Base-by-base conservation (phyloP, 2,329 filamentous ascomycete species). In the Paecilomyces variotii region DNA sequence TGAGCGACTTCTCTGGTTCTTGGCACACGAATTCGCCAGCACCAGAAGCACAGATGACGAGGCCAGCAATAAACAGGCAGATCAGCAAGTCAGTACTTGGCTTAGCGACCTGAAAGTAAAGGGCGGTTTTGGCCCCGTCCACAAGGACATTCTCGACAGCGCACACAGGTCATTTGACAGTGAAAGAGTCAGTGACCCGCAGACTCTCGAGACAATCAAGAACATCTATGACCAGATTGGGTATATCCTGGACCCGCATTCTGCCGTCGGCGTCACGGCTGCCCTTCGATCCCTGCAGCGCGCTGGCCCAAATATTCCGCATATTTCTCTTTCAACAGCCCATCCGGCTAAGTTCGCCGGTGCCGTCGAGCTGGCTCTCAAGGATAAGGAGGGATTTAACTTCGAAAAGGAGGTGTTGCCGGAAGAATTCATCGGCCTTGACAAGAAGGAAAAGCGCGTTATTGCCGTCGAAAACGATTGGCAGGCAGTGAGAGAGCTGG, bases 341-440 rank as follows among this genome's bases (percentile, higher is more conserved):
- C 94, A 99, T 74, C 93, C 94, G 0, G 94, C 93, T 61, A 99
- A 99, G 75, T 99, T 99, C 70, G 86, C 88, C 0, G 84, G 85
- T 32, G 92, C 92, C 0, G 93, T 99, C 1, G 88, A 92, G 65
- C 73, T 88, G 54, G 91, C 93, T 0, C 79, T 97, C 60, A 82
- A 85, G 63, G 83, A 83, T 7, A 81, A 89, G 70, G 73, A 82
- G n/a, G 86, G 82, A 1, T 97, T 95, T 67, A 82, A 85, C 65
- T 96, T 96, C 70, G 30, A 32, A 10, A 80, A 84, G 49, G 84
- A 87, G 62, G 88, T 97, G 1, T 80, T 95, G 57, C 93, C 93
- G 0, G 73, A 82, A 59, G 90, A 97, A 76, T 94, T 97, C 69
- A 77, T 88, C 34, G 93, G 89, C 0, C 77, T 97, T 32, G 30